These are phyloP conservation scores for Vitis rotundifolia DNA, from an alignment of 164 flowering plant genomes.

Conservation along the genomic window DNA sequence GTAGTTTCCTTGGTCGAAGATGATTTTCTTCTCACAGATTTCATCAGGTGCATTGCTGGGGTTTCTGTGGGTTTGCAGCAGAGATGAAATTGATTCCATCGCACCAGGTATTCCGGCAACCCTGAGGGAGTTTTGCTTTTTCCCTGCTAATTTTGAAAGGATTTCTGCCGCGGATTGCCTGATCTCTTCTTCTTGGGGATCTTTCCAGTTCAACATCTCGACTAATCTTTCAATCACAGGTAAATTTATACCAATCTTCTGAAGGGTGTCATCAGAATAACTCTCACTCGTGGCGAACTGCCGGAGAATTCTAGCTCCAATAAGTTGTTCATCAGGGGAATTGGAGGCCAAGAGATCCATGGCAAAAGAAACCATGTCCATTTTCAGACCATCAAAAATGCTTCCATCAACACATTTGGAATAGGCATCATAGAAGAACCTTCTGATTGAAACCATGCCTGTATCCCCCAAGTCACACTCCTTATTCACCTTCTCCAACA, in stretches of 20 bases:
- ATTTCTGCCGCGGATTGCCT: conserved; percentile 82
- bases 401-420: conserved; percentile 82
- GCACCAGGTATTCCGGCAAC: conserved; percentile 94
- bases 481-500: conserved; percentile 63
- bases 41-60: conserved; percentile 48
- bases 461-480: conserved; percentile 64
- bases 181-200: conserved; percentile 72
- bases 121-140: conserved; percentile 78
- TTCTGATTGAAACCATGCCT: conserved; percentile 59
- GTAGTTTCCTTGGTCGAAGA: conserved; percentile 44
- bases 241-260: conserved; percentile 69
- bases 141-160: conserved; percentile 66
- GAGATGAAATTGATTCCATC: conserved; percentile 89
- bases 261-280: conserved; percentile 72
- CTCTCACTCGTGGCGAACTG: conserved; percentile 39
- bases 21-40: conserved; percentile 49
- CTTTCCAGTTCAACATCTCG: conserved; percentile 96
- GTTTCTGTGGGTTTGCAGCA: conserved; percentile 52
- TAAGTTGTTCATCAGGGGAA: conserved; percentile 82
- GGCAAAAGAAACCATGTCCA: conserved; percentile 85
- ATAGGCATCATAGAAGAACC: conserved; percentile 92
- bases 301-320: conserved; percentile 64
- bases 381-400: conserved; percentile 88
- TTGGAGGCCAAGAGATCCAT: conserved; percentile 73
- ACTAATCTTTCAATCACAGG: conserved; percentile 78